A percentile compares a stretch with the other conserved stretches of the same genome.
These are phyloP conservation scores for Aphanocladium album DNA, from an alignment of 2,329 filamentous ascomycete species.

Conservation along the genomic window DNA sequence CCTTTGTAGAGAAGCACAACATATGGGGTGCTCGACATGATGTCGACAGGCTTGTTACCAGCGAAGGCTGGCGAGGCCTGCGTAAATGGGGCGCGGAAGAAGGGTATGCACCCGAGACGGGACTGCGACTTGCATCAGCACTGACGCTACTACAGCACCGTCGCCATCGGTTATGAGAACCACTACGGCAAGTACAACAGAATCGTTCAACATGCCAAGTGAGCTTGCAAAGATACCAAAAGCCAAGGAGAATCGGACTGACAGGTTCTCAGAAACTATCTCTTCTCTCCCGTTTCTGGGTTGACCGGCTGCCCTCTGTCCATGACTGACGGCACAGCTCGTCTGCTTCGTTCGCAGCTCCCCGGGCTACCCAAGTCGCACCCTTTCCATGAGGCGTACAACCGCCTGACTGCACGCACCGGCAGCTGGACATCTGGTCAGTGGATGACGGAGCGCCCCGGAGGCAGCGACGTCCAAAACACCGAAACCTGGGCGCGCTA, in stretches of 20 bases:
- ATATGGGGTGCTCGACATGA: conserved; percentile 13
- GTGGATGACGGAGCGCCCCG: conserved; percentile 16
- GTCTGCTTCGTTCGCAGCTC: conserved; percentile 8
- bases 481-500: conserved; percentile 14
- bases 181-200: conserved; percentile 12
- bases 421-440: conserved; percentile 15
- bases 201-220: conserved; percentile 13
- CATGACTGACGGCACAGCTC: conserved; percentile 14
- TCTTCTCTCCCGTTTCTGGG: conserved; percentile 10
- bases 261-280: conserved; percentile 7
- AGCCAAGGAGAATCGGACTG: not conserved
- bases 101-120: not conserved
- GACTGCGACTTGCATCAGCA: not conserved
- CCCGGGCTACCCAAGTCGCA: conserved; percentile 8
- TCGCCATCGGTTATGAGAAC: conserved; percentile 11
- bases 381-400: conserved; percentile 13
- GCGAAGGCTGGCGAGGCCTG: conserved; percentile 13
- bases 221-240: not conserved
- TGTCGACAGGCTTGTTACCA: conserved; percentile 14
- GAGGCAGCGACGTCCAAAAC: conserved; percentile 16
- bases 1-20: conserved; percentile 14
- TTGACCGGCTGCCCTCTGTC: conserved; percentile 15
- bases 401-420: conserved; percentile 4
- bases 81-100: conserved; percentile 12
- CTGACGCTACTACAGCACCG: conserved; percentile 2